These are phyloP conservation scores for Pseudonectria foliicola DNA, from an alignment of 2,329 filamentous ascomycete species.

Conservation along the genomic window DNA sequence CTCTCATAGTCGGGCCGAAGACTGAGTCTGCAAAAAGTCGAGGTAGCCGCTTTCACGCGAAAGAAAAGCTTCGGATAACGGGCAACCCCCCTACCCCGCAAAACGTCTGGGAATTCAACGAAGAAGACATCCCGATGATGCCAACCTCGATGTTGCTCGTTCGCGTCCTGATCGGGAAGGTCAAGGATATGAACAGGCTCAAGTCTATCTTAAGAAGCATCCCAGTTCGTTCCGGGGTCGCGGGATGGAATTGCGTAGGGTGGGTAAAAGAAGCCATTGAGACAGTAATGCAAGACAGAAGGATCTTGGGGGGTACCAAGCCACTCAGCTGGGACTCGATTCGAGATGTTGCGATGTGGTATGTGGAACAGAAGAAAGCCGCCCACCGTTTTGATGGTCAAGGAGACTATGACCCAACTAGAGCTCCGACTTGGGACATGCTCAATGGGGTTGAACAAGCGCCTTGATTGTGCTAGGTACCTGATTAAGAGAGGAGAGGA, in stretches of 20 bases:
- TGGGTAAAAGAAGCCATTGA: slow-evolving; percentile 37
- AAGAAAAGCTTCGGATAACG: slow-evolving; percentile 14
- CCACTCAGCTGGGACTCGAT: slow-evolving; percentile 27
- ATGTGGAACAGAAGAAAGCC: slow-evolving; percentile 31
- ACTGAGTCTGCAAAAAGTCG: slow-evolving; percentile 6
- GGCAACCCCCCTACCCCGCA: neutral
- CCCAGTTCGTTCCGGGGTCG: neutral
- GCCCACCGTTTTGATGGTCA: slow-evolving; percentile 33
- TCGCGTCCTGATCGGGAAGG: slow-evolving; percentile 21
- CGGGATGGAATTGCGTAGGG: slow-evolving; percentile 24
- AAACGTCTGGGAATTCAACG: slow-evolving; percentile 22
- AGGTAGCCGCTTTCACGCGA: slow-evolving; percentile 24
- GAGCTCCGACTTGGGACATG: slow-evolving; percentile 30
- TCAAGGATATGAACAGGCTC: slow-evolving; percentile 19
- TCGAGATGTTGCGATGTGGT: slow-evolving; percentile 29
- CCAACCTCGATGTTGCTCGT: slow-evolving; percentile 7
- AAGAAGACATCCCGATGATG: slow-evolving; percentile 7
- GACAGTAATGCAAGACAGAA: slow-evolving; percentile 19
- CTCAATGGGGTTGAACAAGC: too few species aligned
- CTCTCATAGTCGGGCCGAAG: slow-evolving; percentile 29
- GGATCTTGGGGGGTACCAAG: slow-evolving; percentile 27
- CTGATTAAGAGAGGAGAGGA: too few species aligned
- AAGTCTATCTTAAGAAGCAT: slow-evolving; percentile 19
- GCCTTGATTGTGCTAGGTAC: too few species aligned
- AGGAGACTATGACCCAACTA: slow-evolving; percentile 23